Evolutionary conservation across 805 yeast genomes (phyloP), one percentile per base, ranked within the genome.

Genomic region (Nakazawaea anatomiae): DNA sequence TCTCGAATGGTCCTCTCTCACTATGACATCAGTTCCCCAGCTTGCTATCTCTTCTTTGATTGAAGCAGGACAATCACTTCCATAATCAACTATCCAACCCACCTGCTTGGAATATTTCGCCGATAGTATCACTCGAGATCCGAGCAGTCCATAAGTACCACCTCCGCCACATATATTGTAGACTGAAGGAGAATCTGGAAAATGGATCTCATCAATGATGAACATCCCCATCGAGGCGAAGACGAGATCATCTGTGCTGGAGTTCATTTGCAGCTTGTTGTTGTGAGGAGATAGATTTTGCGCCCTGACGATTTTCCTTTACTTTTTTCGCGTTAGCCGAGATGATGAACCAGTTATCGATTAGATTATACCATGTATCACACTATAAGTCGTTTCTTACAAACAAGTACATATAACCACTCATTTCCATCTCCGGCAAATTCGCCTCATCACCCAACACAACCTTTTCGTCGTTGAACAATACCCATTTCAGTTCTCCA

Each of bases 391-490:
- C 39, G 41, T 42, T 30, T 41, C 51, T 53, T 41, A 46, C 60
- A 57, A 74, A 77, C 8, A 79, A 46, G 55, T 78, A 80, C 7
- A 80, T 62, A 59, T 79, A 79, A 1, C 80, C 82, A 51, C 69
- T 71, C 11, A 62, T 66, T 50, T 68, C 72, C 42, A 77, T 66
- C 50, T 79, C 84, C 4, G 66, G 66, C 27, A 76, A 47, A 25
- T 42, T 50, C 48, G 63, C 67, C 10, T 64, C 68, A 25, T 73
- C 79, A 36, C 80, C 77, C 9, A 71, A 60, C 7, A 86, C 92
- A 3, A 90, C 95, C 65, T 89, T 89, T 59, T 90, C 97, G 62
- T 90, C 97, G 62, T 90, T 90, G 69, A 82, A 91, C 42, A 90
- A 70, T 2, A 85, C 84, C 96, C 96, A 89, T 48, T 72, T 69